A percentile compares a stretch with the other conserved stretches of the same genome.
These are phyloP conservation scores for Agroathelia rolfsii DNA, from an alignment of 1,284 basidiomycete genomes.

Conservation along the genomic window DNA sequence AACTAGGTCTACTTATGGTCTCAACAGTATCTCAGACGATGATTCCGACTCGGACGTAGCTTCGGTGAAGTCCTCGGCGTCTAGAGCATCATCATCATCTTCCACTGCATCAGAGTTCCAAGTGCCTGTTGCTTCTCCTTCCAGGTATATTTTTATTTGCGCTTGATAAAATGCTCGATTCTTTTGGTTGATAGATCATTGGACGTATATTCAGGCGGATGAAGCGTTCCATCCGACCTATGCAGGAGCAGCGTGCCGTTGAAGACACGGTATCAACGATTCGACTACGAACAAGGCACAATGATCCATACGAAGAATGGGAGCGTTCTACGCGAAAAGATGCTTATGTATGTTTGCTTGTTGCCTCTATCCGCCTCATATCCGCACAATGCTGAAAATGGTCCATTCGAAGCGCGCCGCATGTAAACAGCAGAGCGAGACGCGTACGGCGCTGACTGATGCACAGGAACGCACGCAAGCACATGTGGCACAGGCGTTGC, in stretches of 20 bases:
- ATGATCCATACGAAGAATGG: conserved; percentile 75
- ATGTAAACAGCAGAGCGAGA: conserved; percentile 38
- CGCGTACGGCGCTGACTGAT: conserved; percentile 28
- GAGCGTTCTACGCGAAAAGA: conserved; percentile 56
- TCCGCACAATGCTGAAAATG: too few species aligned
- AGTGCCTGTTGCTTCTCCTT: conserved; percentile 13
- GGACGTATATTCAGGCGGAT: too few species aligned
- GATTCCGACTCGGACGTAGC: conserved; percentile 26
- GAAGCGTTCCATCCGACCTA: conserved; percentile 26
- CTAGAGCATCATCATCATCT: conserved; percentile 24
- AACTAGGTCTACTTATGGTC: conserved; percentile 43
- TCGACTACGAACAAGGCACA: conserved; percentile 50
- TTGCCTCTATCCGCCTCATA: not conserved
- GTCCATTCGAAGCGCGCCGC: conserved; percentile 63
- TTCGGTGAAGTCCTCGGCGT: conserved; percentile 25
- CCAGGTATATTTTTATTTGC: not conserved
- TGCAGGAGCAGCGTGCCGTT: conserved; percentile 43
- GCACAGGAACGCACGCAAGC: conserved; percentile 27
- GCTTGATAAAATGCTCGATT: conserved; percentile 2
- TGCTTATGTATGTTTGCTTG: conserved; percentile 46
- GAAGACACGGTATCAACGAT: conserved; percentile 65
- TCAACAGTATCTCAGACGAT: conserved; percentile 41
- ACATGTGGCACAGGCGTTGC: conserved; percentile 25
- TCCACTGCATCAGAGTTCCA: conserved; percentile 33
- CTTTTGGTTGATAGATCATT: conserved; percentile 11